Evolutionary conservation across 805 yeast genomes (phyloP).

Genomic region (Nakazawaea ernobii): DNA sequence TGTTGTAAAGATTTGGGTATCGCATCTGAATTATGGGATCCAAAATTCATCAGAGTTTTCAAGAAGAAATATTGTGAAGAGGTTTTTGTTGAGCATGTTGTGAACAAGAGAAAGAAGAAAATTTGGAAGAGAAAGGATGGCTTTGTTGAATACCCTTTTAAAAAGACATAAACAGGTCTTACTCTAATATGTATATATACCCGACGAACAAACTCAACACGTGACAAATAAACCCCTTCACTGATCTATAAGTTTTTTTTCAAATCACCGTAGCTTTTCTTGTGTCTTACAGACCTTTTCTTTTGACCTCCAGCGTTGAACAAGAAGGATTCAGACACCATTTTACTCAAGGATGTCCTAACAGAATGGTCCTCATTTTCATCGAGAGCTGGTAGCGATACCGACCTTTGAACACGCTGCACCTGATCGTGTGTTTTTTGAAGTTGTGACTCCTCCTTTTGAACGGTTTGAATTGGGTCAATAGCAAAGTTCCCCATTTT

Average conservation of each 20-base stretch:
- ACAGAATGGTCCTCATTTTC: neutral
- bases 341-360: neutral
- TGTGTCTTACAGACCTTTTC: neutral
- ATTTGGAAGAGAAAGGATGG: slow-evolving; percentile 89
- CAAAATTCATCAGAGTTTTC: slow-evolving; percentile 70
- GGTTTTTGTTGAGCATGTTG: slow-evolving; percentile 77
- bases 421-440: neutral
- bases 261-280: slow-evolving; percentile 4
- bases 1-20: slow-evolving; percentile 97
- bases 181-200: neutral
- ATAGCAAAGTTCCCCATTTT: neutral
- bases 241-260: neutral
- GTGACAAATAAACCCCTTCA: too few relatives aligned
- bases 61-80: slow-evolving; percentile 69
- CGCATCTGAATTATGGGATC: slow-evolving; percentile 98
- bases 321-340: slow-evolving; percentile 1
- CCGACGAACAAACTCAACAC: neutral
- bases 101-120: slow-evolving; percentile 80
- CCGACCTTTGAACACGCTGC: neutral
- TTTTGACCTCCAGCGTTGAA: neutral
- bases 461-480: neutral
- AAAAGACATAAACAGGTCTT: slow-evolving; percentile 18
- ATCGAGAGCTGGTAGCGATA: neutral
- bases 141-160: slow-evolving; percentile 81
- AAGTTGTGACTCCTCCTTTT: neutral